A percentile compares a stretch with the other conserved stretches of the same genome.
Evolutionary conservation across 2,329 filamentous ascomycete species (phyloP).

Genomic region (Eurotiales sp.): DNA sequence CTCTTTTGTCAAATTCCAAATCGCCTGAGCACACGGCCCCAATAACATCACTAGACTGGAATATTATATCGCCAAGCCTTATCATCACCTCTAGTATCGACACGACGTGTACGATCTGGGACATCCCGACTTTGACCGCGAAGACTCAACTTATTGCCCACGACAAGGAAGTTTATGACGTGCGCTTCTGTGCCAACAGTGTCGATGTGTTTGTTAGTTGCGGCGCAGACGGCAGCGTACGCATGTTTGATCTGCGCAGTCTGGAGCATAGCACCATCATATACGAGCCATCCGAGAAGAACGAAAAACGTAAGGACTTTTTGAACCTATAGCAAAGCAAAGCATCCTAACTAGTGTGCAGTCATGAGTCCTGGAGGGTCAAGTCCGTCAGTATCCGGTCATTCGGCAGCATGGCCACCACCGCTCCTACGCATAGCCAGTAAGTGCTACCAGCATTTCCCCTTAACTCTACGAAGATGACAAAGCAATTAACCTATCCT

Average conservation of each 20-base stretch:
- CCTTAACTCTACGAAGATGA: too few species aligned
- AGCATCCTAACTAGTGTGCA: constrained; percentile 15
- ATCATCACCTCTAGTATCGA: constrained; percentile 99
- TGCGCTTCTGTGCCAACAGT: constrained; percentile 94
- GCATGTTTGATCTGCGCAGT: constrained; percentile 97
- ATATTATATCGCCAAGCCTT: constrained; percentile 89
- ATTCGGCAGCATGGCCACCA: constrained; percentile 58
- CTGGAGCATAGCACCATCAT: constrained; percentile 98
- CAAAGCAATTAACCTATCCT: constrained; percentile 13
- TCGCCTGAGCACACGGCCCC: constrained; percentile 97
- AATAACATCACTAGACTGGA: constrained; percentile 96
- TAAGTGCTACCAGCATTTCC: too few species aligned
- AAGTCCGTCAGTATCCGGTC: constrained; percentile 62
- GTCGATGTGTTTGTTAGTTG: constrained; percentile 99
- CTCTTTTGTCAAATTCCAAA: constrained; percentile 93
- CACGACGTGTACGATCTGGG: constrained; percentile 99
- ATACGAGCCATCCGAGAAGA: constrained; percentile 92
- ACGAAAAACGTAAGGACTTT: constrained; percentile 55
- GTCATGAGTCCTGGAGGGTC: constrained; percentile 52
- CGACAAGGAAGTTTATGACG: constrained; percentile 98
- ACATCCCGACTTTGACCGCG: constrained; percentile 93
- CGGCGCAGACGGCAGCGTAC: constrained; percentile 92
- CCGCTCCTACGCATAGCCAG: constrained; percentile 42
- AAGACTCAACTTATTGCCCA: constrained; percentile 98
- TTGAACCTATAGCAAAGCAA: background rate